Conservation (phyloP, 2,329 filamentous ascomycete species). For the Lasiodiplodia sp. region DNA sequence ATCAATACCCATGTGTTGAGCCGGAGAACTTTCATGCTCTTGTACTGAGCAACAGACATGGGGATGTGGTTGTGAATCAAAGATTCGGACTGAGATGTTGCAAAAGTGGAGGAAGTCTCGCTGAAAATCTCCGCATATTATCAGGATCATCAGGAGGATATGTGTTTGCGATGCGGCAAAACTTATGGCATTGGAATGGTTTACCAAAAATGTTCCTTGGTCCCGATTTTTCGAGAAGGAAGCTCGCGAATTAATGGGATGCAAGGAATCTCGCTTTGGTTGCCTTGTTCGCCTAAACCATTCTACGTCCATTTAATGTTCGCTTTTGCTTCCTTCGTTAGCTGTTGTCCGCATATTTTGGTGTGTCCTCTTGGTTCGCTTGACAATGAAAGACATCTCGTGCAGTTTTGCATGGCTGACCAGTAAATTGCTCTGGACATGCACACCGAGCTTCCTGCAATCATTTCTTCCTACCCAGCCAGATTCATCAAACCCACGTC, state of each 20-base stretch:
- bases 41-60: background rate
- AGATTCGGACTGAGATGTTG: background rate
- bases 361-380: background rate
- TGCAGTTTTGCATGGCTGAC: background rate
- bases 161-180: background rate
- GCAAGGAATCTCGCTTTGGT: too few species aligned
- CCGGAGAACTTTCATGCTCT: background rate
- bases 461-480: background rate
- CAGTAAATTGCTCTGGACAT: background rate
- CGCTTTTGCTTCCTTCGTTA: too few species aligned
- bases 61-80: background rate
- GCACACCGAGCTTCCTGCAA: constrained; percentile 8
- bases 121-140: too few species aligned
- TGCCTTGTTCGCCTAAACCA: too few species aligned
- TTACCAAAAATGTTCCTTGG: background rate
- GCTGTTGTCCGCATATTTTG: too few species aligned
- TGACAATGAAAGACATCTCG: background rate
- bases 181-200: background rate
- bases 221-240: background rate
- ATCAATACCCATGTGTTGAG: background rate
- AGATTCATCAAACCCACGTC: background rate
- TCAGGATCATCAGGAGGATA: background rate
- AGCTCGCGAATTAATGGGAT: too few species aligned
- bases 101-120: background rate
- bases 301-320: too few species aligned